These are phyloP conservation scores for Sporothrix curviconia DNA, from an alignment of 2,329 filamentous ascomycete genomes.

Conservation along the genomic window DNA sequence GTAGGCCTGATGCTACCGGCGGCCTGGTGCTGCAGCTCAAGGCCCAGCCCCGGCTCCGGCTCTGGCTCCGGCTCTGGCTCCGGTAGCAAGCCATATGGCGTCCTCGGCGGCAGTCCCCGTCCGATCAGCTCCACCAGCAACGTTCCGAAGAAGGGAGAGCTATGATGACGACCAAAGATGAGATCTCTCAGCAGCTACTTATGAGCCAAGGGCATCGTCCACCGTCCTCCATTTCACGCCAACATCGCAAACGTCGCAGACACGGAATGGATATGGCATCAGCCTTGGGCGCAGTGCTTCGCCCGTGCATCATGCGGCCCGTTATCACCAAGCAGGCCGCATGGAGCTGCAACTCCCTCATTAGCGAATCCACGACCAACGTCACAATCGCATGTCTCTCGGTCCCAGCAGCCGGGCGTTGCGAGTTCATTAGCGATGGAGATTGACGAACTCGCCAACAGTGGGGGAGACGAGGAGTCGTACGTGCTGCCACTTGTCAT, in stretches of 20 bases:
- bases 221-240: not conserved
- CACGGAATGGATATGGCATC: not conserved
- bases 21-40: not conserved
- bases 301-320: not conserved
- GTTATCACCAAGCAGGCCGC: not conserved
- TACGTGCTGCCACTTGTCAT: constrained; percentile 10
- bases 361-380: not conserved
- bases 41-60: not conserved
- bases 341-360: not conserved
- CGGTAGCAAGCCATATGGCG: not conserved
- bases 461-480: not conserved
- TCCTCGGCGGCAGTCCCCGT: too few species aligned
- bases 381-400: not conserved
- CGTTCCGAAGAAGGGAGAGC: not conserved
- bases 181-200: not conserved
- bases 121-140: too few species aligned
- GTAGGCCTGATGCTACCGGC: not conserved
- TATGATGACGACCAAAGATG: not conserved
- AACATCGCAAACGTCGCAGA: not conserved
- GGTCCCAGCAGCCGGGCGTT: not conserved
- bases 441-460: constrained; percentile 11
- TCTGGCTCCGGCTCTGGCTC: not conserved
- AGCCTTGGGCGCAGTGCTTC: not conserved
- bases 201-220: not conserved
- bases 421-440: not conserved